Evolutionary conservation across 2,329 filamentous ascomycete species (phyloP).

Genomic region (Fusarium sp.): DNA sequence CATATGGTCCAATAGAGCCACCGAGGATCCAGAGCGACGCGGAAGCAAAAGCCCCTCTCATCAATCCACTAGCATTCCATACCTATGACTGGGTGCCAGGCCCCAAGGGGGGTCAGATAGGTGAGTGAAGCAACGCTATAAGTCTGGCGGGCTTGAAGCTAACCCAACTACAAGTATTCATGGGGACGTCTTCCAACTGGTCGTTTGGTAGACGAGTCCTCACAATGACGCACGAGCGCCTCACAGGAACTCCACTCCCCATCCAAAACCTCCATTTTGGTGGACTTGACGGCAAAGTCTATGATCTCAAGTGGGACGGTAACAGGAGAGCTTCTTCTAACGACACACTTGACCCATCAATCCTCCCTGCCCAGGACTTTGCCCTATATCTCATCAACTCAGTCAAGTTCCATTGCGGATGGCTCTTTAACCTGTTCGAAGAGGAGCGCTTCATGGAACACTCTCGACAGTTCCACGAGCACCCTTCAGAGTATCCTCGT

Average conservation of each 20-base stretch:
- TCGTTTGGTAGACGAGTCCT: slow-evolving; percentile 37
- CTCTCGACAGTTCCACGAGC: slow-evolving; percentile 23
- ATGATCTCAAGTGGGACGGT: slow-evolving; percentile 30
- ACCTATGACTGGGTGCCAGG: slow-evolving; percentile 37
- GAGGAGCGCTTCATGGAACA: slow-evolving; percentile 34
- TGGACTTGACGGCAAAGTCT: slow-evolving; percentile 28
- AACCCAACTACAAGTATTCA: slow-evolving; percentile 17
- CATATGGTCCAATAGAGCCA: not conserved
- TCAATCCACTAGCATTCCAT: slow-evolving; percentile 33
- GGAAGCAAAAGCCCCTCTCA: slow-evolving; percentile 28
- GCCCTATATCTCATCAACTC: slow-evolving; percentile 37
- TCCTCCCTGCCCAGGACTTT: slow-evolving; percentile 29
- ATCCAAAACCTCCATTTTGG: slow-evolving; percentile 26
- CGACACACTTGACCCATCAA: slow-evolving; percentile 7
- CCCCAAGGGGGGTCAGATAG: slow-evolving; percentile 8
- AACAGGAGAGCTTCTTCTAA: not conserved
- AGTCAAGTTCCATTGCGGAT: slow-evolving; percentile 36
- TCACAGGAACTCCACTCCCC: slow-evolving; percentile 25
- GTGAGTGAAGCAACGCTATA: not conserved
- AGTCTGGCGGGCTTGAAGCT: not conserved
- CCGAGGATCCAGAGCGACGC: not conserved
- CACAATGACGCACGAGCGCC: slow-evolving; percentile 33
- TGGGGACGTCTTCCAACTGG: slow-evolving; percentile 37
- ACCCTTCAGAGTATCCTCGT: not conserved
- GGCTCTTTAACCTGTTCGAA: slow-evolving; percentile 31